Percentiles rank a stretch among this genome's conserved stretches.
phyloP scores from a whole-genome alignment of 495 filamentous ascomycete species.

The Aspergillus carlsbadensis region DNA sequence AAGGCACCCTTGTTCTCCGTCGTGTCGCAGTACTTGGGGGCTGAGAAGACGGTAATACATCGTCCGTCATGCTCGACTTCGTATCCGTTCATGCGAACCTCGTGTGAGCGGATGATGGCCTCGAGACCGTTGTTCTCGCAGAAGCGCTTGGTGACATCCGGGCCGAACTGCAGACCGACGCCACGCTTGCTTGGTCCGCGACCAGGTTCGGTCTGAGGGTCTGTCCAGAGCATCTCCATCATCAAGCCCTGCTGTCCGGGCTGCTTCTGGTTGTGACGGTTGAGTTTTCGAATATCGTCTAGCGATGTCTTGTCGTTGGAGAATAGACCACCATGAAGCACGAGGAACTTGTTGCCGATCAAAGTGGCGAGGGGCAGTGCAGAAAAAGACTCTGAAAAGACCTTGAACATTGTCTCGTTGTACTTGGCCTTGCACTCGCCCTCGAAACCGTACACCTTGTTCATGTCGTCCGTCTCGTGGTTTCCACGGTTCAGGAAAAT shows the following conservation, averaged over 20 bases:
- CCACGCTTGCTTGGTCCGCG: conserved; percentile 95
- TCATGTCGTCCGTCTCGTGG: conserved; percentile 99
- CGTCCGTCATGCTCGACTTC: conserved; percentile 95
- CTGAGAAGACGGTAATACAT: conserved; percentile 99
- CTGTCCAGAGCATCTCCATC: conserved; percentile 99
- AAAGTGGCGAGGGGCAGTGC: conserved; percentile 90
- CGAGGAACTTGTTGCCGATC: conserved; percentile 87
- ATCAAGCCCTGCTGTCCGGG: conserved; percentile 95
- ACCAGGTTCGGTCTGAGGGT: conserved; percentile 82
- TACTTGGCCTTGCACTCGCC: conserved; percentile 98
- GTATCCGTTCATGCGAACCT: conserved; percentile 97
- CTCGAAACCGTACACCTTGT: conserved; percentile 96
- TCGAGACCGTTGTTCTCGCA: conserved; percentile 94
- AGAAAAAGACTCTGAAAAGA: conserved; percentile 98
- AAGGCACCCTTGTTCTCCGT: conserved; percentile 98
- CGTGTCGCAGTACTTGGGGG: conserved; percentile 94
- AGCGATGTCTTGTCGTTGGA: conserved; percentile 92
- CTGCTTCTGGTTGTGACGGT: conserved; percentile 89
- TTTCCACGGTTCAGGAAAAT: conserved; percentile 99
- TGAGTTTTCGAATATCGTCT: conserved; percentile 88
- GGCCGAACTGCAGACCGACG: conserved; percentile 94
- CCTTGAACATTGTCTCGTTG: conserved; percentile 90
- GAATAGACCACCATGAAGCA: conserved; percentile 94
- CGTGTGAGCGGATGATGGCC: conserved; percentile 93
- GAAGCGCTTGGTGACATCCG: conserved; percentile 95